These are phyloP conservation scores for Blastomyces parvus DNA, from an alignment of 2,329 filamentous ascomycete species.

Conservation along the genomic window DNA sequence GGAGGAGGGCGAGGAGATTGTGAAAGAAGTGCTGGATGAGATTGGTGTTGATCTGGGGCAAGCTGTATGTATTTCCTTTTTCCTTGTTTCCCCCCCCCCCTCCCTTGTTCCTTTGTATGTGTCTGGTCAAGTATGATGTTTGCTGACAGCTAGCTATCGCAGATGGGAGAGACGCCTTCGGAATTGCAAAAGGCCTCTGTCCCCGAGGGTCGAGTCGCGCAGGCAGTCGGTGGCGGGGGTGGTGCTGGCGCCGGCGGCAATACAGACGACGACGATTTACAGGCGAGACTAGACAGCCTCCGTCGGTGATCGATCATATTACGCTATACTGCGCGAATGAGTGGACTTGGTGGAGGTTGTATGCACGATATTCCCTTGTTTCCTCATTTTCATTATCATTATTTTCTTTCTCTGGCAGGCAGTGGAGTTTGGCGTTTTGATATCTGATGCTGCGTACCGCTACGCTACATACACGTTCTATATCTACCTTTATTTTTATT, in stretches of 20 bases:
- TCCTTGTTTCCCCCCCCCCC: neutral
- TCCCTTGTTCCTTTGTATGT: neutral
- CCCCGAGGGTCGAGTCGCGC: constrained; percentile 68
- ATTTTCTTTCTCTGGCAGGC: neutral
- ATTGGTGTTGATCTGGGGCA: constrained; percentile 90
- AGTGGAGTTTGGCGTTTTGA: neutral
- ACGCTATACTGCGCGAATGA: neutral
- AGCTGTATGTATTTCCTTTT: constrained; percentile 53
- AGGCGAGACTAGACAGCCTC: constrained; percentile 84
- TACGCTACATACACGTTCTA: no score
- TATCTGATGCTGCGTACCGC: neutral
- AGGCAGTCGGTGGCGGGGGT: constrained; percentile 66
- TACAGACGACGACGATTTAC: constrained; percentile 74
- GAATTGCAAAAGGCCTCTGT: constrained; percentile 66
- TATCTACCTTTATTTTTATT: neutral
- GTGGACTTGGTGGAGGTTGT: neutral
- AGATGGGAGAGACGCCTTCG: constrained; percentile 88
- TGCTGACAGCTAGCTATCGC: constrained; percentile 21
- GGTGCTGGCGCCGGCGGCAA: constrained; percentile 30
- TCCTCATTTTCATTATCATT: no score
- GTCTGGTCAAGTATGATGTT: neutral
- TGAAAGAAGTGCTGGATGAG: constrained; percentile 92
- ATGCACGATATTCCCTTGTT: neutral
- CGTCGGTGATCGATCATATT: constrained; percentile 39
- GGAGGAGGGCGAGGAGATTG: constrained; percentile 92